Conservation (phyloP, 768 basidiomycete genomes). For the Suillus luteus region DNA sequence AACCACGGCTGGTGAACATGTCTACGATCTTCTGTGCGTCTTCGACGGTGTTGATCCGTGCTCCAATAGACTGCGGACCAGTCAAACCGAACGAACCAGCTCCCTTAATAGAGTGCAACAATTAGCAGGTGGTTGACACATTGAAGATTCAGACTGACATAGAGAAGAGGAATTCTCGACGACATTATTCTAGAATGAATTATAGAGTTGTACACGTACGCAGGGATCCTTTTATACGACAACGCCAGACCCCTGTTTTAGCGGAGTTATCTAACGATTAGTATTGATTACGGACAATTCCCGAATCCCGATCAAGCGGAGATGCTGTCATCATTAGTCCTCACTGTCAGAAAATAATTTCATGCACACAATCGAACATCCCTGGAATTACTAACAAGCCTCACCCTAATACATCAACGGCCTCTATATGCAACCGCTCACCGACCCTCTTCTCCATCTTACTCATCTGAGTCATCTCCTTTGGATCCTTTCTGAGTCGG, state of each 20-base stretch:
- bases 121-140: background rate
- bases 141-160: conserved; percentile 1
- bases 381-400: background rate
- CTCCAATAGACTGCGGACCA: conserved; percentile 9
- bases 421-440: conserved; percentile 19
- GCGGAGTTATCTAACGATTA: background rate
- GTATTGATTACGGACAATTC: background rate
- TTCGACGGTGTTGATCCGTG: conserved; percentile 18
- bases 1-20: conserved; percentile 17
- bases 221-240: background rate
- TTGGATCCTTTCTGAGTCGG: conserved; percentile 26
- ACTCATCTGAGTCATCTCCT: conserved; percentile 20
- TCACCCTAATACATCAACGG: conserved; percentile 19
- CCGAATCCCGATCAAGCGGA: background rate
- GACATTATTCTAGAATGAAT: background rate
- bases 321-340: background rate
- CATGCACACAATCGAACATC: background rate
- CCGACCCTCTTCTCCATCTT: conserved; percentile 32
- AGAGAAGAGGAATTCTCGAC: conserved; percentile 1
- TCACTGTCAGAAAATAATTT: background rate
- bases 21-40: conserved; percentile 25
- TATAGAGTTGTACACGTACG: background rate
- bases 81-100: conserved; percentile 20
- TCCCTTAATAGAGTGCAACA: conserved; percentile 13
- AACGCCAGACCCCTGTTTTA: background rate